phyloP scores from a whole-genome alignment of 176 grass and related monocot species.

The Oryza meyeriana region DNA sequence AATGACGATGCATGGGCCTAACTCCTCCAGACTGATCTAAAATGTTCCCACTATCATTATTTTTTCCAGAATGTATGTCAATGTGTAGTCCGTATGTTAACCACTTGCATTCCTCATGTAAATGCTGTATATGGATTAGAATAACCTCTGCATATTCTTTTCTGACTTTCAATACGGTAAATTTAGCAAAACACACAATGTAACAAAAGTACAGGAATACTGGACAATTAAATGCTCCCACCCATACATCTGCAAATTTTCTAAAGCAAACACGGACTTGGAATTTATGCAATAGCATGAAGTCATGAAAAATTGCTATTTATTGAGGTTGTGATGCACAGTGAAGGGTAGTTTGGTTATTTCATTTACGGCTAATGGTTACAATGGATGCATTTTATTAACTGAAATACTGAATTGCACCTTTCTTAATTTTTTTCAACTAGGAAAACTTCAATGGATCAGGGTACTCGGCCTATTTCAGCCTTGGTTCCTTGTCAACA shows the following conservation, averaged over 20 bases:
- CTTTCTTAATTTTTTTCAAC: background rate
- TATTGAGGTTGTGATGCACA: background rate
- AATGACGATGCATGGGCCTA: background rate
- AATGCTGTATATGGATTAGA: background rate
- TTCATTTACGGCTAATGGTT: background rate
- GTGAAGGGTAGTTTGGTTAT: background rate
- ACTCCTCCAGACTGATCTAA: background rate
- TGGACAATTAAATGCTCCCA: background rate
- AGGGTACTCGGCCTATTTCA: constrained; percentile 26
- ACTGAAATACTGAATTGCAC: constrained; percentile 7
- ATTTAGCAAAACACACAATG: background rate
- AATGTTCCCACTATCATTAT: background rate
- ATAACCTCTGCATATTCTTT: too few relatives aligned
- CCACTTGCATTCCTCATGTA: background rate
- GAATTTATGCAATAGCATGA: background rate
- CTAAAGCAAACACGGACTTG: background rate
- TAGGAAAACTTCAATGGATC: background rate
- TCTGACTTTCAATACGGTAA: background rate
- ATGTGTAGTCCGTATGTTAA: background rate
- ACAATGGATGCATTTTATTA: background rate
- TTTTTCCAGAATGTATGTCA: background rate
- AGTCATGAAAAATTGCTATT: background rate
- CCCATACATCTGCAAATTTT: background rate
- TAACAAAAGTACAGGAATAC: background rate
- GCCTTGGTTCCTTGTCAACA: constrained; percentile 39